These are phyloP conservation scores for Cucurbitaria berberidis DNA, from an alignment of 2,329 filamentous ascomycete species.

Conservation along the genomic window DNA sequence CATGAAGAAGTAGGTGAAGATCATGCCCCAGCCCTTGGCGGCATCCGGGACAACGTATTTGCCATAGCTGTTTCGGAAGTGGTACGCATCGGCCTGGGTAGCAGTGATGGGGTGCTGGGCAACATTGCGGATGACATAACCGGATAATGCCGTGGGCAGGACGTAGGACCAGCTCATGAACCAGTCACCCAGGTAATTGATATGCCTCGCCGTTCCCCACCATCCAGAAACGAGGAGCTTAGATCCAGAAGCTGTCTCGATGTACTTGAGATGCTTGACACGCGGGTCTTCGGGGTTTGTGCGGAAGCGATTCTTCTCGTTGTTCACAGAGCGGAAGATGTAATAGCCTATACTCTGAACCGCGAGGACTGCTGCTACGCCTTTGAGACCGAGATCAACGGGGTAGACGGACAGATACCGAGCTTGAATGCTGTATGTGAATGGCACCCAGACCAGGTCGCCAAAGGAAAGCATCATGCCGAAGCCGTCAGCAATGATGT, in stretches of 20 bases:
- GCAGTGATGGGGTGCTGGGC: slow-evolving; percentile 44
- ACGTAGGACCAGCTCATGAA: slow-evolving; percentile 90
- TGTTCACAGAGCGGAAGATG: slow-evolving; percentile 94
- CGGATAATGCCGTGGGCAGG: slow-evolving; percentile 82
- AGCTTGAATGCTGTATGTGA: slow-evolving; percentile 83
- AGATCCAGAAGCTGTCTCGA: slow-evolving; percentile 82
- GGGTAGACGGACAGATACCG: slow-evolving; percentile 86
- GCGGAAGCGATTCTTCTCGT: slow-evolving; percentile 93
- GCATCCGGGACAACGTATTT: slow-evolving; percentile 73
- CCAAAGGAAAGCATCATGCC: slow-evolving; percentile 95
- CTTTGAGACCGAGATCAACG: slow-evolving; percentile 72
- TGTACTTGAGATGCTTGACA: slow-evolving; percentile 81
- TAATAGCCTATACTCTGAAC: slow-evolving; percentile 78
- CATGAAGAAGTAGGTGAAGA: slow-evolving; percentile 94
- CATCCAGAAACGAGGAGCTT: slow-evolving; percentile 84
- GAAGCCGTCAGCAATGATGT: slow-evolving; percentile 91
- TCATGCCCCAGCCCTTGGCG: slow-evolving; percentile 80
- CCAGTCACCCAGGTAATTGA: slow-evolving; percentile 97
- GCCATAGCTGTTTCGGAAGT: slow-evolving; percentile 62
- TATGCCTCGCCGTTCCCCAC: slow-evolving; percentile 91
- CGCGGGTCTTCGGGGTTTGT: slow-evolving; percentile 81
- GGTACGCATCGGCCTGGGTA: slow-evolving; percentile 59
- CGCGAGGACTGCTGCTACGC: slow-evolving; percentile 68
- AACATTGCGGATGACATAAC: slow-evolving; percentile 71
- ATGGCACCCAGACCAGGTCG: slow-evolving; percentile 91